phyloP scores from a whole-genome alignment of 768 basidiomycete species.

The Termitomyces heimii region DNA sequence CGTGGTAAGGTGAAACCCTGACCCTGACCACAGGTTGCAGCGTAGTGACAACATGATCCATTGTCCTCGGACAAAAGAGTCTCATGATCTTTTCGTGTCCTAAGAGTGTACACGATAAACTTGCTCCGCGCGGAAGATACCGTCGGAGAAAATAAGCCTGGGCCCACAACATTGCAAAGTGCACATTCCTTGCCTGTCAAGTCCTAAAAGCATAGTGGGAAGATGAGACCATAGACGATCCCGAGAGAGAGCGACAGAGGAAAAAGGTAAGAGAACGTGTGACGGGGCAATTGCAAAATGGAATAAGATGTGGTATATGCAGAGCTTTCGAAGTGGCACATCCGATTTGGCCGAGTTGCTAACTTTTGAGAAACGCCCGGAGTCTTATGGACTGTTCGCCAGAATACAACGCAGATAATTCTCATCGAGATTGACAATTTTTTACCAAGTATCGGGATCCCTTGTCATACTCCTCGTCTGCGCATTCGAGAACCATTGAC shows the following conservation, averaged over 20 bases:
- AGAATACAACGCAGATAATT: not conserved
- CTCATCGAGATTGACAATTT: constrained; percentile 3
- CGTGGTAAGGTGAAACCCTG: not conserved
- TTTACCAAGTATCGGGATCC: constrained; percentile 4
- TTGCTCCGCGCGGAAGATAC: not conserved
- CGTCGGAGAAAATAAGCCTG: not conserved
- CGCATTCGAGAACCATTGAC: not conserved
- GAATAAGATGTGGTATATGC: constrained; percentile 2
- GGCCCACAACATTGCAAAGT: constrained; percentile 12
- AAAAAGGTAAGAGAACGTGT: constrained; percentile 12
- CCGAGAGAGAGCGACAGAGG: constrained; percentile 11
- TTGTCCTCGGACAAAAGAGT: constrained; percentile 1
- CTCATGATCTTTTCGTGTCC: not conserved
- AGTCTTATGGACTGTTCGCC: not conserved
- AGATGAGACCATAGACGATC: constrained; percentile 10
- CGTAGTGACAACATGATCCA: constrained; percentile 13
- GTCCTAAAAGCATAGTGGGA: constrained; percentile 11
- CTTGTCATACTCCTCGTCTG: constrained; percentile 9
- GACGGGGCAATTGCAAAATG: not conserved
- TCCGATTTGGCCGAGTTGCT: not conserved
- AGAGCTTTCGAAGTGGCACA: constrained; percentile 1
- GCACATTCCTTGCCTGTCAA: constrained; percentile 1
- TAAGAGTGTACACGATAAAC: not conserved
- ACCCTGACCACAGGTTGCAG: constrained; percentile 11
- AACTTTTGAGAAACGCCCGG: not conserved